Conservation (phyloP, 2,329 filamentous ascomycete genomes). For the Ophiostoma sp. region DNA sequence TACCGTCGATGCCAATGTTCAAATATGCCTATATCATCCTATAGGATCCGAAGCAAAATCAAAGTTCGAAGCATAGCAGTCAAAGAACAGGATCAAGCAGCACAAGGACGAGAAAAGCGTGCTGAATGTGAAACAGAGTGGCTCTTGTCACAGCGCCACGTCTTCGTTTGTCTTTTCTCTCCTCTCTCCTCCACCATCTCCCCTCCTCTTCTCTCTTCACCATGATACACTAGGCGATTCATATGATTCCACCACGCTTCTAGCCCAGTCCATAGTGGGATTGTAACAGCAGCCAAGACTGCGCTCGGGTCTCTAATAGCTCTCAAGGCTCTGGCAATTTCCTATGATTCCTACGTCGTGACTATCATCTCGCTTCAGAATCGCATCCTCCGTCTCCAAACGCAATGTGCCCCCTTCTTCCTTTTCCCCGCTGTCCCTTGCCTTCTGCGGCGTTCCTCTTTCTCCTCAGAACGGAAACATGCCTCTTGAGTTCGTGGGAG, state of each 20-base stretch:
- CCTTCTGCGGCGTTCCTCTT: background rate
- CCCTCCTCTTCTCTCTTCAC: background rate
- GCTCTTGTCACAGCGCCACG: background rate
- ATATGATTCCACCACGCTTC: background rate
- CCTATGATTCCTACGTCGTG: background rate
- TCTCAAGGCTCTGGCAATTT: background rate
- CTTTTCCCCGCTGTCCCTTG: background rate
- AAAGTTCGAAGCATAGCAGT: background rate
- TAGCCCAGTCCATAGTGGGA: background rate
- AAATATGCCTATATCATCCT: background rate
- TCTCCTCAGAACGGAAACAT: conserved; percentile 8
- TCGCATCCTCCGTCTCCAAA: conserved; percentile 1
- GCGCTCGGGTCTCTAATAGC: too few species aligned
- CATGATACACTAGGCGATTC: background rate
- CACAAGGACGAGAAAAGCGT: too few species aligned
- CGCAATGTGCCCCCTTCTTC: background rate
- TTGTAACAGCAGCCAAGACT: too few species aligned
- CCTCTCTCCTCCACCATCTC: background rate
- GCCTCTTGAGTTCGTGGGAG: background rate
- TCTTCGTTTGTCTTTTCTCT: background rate
- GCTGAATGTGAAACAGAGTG: background rate
- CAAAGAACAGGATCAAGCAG: too few species aligned
- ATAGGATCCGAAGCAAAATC: background rate
- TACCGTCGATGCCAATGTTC: background rate
- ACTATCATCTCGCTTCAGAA: background rate